Conservation (phyloP, 805 yeast species). For the Brettanomyces custersianus region DNA sequence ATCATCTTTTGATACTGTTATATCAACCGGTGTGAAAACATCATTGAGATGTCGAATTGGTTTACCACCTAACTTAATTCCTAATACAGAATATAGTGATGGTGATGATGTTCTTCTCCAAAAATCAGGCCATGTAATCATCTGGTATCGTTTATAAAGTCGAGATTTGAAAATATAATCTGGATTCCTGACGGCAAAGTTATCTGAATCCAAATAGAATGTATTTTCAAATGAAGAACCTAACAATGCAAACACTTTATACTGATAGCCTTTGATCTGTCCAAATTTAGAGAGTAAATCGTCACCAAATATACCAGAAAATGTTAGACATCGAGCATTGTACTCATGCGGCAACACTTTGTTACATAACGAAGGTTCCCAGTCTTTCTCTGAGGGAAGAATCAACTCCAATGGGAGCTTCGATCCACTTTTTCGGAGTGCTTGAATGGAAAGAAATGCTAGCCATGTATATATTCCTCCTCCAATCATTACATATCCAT, state of each 20-base stretch:
- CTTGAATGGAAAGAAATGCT: conserved; percentile 29
- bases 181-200: conserved; percentile 34
- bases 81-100: conserved; percentile 33
- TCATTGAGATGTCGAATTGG: conserved; percentile 19
- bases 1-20: conserved; percentile 24
- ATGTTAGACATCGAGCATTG: conserved; percentile 33
- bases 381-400: conserved; percentile 9
- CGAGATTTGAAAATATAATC: conserved; percentile 26
- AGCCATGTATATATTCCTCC: conserved; percentile 37
- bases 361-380: conserved; percentile 22
- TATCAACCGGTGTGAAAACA: conserved; percentile 15
- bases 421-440: conserved; percentile 34
- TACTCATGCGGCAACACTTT: conserved; percentile 27
- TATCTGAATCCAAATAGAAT: conserved; percentile 39
- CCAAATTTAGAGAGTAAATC: conserved; percentile 12
- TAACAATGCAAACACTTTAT: conserved; percentile 34
- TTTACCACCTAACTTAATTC: conserved; percentile 23
- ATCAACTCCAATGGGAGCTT: conserved; percentile 25
- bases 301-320: conserved; percentile 28
- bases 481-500: conserved; percentile 32
- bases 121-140: conserved; percentile 69
- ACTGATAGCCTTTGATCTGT: conserved; percentile 27
- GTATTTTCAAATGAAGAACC: conserved; percentile 38
- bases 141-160: conserved; percentile 39
- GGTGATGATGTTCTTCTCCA: conserved; percentile 69